A percentile compares a stretch with the other conserved stretches of the same genome.
Evolutionary conservation across 176 grass and related monocot genomes (phyloP).

Genomic region (Oryza brachyantha): DNA sequence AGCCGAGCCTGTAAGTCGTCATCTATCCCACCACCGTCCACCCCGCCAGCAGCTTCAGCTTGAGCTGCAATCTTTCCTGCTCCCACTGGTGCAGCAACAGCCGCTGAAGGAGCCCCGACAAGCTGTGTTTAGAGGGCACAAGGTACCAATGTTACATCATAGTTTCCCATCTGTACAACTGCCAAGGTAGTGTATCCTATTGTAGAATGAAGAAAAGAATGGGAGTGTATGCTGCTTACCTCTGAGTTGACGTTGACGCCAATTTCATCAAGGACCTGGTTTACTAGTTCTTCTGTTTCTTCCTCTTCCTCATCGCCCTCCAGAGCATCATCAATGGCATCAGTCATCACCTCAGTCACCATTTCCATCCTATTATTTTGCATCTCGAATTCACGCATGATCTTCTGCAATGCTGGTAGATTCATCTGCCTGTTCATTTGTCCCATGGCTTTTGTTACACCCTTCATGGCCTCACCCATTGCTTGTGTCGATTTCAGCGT

Average conservation of each 20-base stretch:
- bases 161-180: not conserved
- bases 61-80: conserved; percentile 52
- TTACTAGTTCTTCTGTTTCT: conserved; percentile 78
- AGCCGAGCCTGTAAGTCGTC: conserved; percentile 63
- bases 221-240: conserved; percentile 5
- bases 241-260: conserved; percentile 73
- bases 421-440: conserved; percentile 88
- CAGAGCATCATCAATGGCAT: conserved; percentile 71
- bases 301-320: conserved; percentile 82
- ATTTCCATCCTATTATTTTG: conserved; percentile 82
- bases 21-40: conserved; percentile 63
- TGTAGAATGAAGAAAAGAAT: not conserved
- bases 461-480: conserved; percentile 90
- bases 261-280: conserved; percentile 82
- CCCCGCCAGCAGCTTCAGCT: conserved; percentile 50
- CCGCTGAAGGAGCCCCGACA: conserved; percentile 49
- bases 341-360: conserved; percentile 65
- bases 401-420: conserved; percentile 58
- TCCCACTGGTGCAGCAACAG: conserved; percentile 39
- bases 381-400: conserved; percentile 76
- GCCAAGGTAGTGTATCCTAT: not conserved
- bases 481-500: conserved; percentile 89
- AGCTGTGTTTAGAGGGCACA: conserved; percentile 37
- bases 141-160: not conserved
- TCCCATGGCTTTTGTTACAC: conserved; percentile 70